Evolutionary conservation across 495 filamentous ascomycete species (phyloP), one percentile per base, ranked within the genome.

Genomic region (Neohortaea acidophila): DNA sequence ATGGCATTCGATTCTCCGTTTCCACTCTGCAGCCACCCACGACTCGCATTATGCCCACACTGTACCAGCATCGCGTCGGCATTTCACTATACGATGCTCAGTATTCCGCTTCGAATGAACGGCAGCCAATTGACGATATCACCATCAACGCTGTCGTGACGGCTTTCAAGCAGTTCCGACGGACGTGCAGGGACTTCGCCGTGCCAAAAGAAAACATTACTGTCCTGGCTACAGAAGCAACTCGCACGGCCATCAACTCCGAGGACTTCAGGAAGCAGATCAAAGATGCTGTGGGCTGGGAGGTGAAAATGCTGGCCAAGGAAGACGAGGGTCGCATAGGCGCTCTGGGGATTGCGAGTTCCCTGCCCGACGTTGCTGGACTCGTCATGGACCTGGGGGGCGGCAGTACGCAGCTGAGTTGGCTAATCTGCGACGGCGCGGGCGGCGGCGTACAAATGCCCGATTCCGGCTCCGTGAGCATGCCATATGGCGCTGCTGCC

Each of bases 21-120:
- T 80, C 84, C 7, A 72, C 83, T 39, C 68, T 94, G 21, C 68
- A 76, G 1, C 72, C 75, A 6, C 72, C 77, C 1, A 72, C 63
- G 2, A 62, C 77, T 12, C 76, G 86, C 11, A 69, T 85, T 21
- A 66, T 92, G 20, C 79, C 68, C 13, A 85, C 78, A 23, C 44
- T 91, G 37, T 89, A 82, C 55, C 72, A 73, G 43, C 77, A 85
- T 49, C 76, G 86, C 5, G 71, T 72, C 15, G 72, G 70, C 33
- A 83, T 94, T 48, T 92, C 84, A 0, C 64, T 94, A n/a, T 94
- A 92, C 59, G 84, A 93, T 47, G 84, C 82, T 2, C 76, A 87
- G 25, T 68, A 70, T 46, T 55, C 55, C 3, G 56, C 64, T 0
- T 54, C 52, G 14, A 61, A 56, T 13, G 36, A 33, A 13, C 58